Evolutionary conservation across 305 asterid species (phyloP).

Genomic region (Nicotiana rustica): DNA sequence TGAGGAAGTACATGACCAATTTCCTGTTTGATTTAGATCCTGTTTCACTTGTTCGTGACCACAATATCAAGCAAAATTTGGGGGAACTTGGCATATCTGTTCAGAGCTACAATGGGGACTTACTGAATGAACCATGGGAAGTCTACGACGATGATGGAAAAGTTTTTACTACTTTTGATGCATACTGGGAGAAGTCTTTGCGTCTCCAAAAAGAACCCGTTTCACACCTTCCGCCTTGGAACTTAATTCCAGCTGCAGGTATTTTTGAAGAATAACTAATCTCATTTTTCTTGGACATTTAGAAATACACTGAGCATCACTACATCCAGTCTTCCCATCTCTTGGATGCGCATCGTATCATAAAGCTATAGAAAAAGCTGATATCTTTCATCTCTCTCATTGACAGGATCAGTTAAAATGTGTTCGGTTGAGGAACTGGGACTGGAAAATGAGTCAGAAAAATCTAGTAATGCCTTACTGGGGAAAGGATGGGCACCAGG

Average conservation of each 20-base stretch:
- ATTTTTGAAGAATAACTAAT: slow-evolving; percentile 18
- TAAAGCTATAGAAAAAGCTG: neutral
- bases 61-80: slow-evolving; percentile 72
- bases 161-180: slow-evolving; percentile 64
- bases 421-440: slow-evolving; percentile 67
- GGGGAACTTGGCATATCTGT: slow-evolving; percentile 70
- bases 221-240: slow-evolving; percentile 81
- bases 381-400: neutral
- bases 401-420: slow-evolving; percentile 54
- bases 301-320: neutral
- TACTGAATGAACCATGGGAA: slow-evolving; percentile 92
- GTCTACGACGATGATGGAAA: slow-evolving; percentile 66
- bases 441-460: slow-evolving; percentile 81
- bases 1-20: neutral
- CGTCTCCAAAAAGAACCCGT: slow-evolving; percentile 59
- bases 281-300: neutral
- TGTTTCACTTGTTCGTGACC: slow-evolving; percentile 88
- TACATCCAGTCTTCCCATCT: neutral
- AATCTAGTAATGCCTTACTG: slow-evolving; percentile 79
- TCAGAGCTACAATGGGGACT: slow-evolving; percentile 78
- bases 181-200: slow-evolving; percentile 79
- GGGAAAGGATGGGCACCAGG: slow-evolving; percentile 95
- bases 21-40: slow-evolving; percentile 59
- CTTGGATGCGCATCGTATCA: neutral
- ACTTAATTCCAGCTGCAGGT: slow-evolving; percentile 65